A percentile compares a stretch with the other conserved stretches of the same genome.
Evolutionary conservation across 208 protist genomes (phyloP).

Genomic region (Tetramitus jugosus): DNA sequence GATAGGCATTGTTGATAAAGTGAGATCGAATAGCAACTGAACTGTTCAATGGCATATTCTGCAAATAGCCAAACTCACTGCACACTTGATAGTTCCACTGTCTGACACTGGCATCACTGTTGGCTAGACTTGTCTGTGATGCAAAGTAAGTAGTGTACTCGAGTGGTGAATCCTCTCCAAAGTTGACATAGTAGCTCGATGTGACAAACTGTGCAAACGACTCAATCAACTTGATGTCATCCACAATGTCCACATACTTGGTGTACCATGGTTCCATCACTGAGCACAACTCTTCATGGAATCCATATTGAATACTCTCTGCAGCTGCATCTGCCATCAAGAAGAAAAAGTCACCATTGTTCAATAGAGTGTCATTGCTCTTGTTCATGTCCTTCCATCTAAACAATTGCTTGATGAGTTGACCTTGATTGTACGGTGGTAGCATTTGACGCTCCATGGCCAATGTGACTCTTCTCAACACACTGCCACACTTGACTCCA

Average conservation of each 20-base stretch:
- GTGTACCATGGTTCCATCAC: neutral
- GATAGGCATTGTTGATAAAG: neutral
- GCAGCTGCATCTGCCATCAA: neutral
- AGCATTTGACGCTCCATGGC: neutral
- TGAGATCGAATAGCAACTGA: neutral
- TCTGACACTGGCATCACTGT: neutral
- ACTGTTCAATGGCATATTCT: neutral
- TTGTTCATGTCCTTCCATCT: neutral
- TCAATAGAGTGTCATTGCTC: too few relatives aligned
- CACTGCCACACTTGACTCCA: neutral
- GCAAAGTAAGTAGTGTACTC: neutral
- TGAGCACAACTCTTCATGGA: slow-evolving; percentile 8
- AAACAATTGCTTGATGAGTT: neutral
- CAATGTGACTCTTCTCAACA: neutral
- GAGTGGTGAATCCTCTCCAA: neutral
- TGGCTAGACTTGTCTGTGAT: neutral
- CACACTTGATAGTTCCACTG: neutral
- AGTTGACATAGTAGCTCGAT: neutral
- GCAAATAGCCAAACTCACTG: neutral
- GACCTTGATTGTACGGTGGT: neutral
- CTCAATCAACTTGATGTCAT: neutral
- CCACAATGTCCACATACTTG: too few relatives aligned
- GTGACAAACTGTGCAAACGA: neutral
- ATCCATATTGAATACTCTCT: slow-evolving; percentile 13
- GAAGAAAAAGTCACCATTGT: slow-evolving; percentile 1